Percentiles rank a stretch among this genome's conserved stretches.
These are phyloP conservation scores for Davidsoniella australis DNA, from an alignment of 2,329 filamentous ascomycete species.

Conservation along the genomic window DNA sequence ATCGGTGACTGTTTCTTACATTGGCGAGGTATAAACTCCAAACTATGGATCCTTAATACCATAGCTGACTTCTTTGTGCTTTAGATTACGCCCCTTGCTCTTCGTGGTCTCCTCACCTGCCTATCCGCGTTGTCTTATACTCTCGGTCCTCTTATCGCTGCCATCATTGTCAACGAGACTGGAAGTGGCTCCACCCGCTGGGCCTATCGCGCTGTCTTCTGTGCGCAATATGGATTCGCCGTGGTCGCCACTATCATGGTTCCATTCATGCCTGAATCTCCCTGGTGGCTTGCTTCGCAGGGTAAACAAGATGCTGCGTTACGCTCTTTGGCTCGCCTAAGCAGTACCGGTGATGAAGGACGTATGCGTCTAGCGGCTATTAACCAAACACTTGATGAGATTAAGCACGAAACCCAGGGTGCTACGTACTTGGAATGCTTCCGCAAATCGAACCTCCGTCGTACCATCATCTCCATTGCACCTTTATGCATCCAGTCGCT, in stretches of 20 bases:
- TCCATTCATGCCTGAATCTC: slow-evolving; percentile 17
- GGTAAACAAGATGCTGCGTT: slow-evolving; percentile 21
- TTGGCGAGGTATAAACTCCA: slow-evolving; percentile 17
- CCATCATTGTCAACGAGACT: slow-evolving; percentile 20
- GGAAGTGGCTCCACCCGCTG: slow-evolving; percentile 17
- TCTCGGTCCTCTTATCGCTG: slow-evolving; percentile 19
- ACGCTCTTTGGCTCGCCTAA: slow-evolving; percentile 19
- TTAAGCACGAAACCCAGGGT: slow-evolving; percentile 21
- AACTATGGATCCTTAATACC: too few relatives aligned
- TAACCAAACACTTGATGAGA: slow-evolving; percentile 20
- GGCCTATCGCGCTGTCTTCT: slow-evolving; percentile 19
- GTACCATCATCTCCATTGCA: slow-evolving; percentile 19
- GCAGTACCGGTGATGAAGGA: neutral
- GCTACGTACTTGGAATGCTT: slow-evolving; percentile 25
- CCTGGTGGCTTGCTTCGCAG: slow-evolving; percentile 21
- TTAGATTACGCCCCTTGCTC: slow-evolving; percentile 17
- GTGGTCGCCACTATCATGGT: slow-evolving; percentile 18
- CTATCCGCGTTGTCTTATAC: slow-evolving; percentile 19
- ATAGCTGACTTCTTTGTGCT: neutral
- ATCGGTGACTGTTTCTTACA: slow-evolving; percentile 18
- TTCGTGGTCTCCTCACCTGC: slow-evolving; percentile 18
- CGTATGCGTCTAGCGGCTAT: neutral
- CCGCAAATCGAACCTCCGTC: slow-evolving; percentile 17
- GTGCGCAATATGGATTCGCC: slow-evolving; percentile 20
- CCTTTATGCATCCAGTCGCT: slow-evolving; percentile 22